A percentile compares a stretch with the other conserved stretches of the same genome.
phyloP scores from a whole-genome alignment of 73 alveolate genomes.

The Stentor coeruleus region DNA sequence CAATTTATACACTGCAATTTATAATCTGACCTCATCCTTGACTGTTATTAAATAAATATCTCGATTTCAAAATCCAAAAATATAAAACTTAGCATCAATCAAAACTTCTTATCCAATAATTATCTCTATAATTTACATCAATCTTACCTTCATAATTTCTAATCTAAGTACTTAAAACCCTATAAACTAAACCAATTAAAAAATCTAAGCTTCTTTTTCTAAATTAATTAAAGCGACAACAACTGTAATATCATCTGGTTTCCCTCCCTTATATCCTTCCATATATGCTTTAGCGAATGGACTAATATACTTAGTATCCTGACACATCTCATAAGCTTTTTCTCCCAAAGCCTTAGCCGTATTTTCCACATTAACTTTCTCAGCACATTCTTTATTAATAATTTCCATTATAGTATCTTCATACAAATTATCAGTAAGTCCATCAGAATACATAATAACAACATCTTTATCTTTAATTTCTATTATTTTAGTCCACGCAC shows the following conservation, averaged over 20 bases:
- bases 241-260: slow-evolving; percentile 68
- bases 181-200: not conserved
- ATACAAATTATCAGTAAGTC: slow-evolving; percentile 6
- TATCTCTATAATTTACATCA: no score
- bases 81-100: no score
- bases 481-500: slow-evolving; percentile 31
- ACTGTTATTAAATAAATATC: no score
- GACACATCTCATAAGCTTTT: not conserved
- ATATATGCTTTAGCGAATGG: slow-evolving; percentile 2
- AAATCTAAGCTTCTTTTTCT: not conserved
- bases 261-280: slow-evolving; percentile 42
- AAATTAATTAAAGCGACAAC: not conserved
- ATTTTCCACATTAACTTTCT: not conserved
- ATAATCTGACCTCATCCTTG: no score
- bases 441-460: slow-evolving; percentile 24
- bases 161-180: no score
- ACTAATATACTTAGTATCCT: not conserved
- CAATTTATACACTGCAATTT: no score
- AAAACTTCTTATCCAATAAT: no score
- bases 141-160: no score
- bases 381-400: not conserved
- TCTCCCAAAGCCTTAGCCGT: not conserved
- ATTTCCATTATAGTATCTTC: not conserved
- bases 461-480: slow-evolving; percentile 2
- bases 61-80: no score